Base-by-base conservation (phyloP, 495 filamentous ascomycete species). In the Daldinia bambusicola region DNA sequence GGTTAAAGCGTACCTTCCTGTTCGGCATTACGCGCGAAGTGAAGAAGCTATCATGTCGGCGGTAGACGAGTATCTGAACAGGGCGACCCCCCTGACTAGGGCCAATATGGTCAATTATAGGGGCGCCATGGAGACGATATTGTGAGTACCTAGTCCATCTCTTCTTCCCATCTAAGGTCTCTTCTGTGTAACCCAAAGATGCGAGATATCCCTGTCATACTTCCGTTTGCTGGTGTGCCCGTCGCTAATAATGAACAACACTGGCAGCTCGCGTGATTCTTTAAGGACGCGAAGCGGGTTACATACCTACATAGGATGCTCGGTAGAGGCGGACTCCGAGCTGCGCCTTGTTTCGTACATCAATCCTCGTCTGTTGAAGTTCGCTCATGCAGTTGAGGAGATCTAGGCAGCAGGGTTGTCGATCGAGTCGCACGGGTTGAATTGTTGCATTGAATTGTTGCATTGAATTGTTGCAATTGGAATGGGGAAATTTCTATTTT, bases 1-100 rank as follows among this genome's bases (percentile, higher is more conserved):
- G 22, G 58, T 50, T 12, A 61, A 61, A 16, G 31, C 40, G 32
- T 61, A 61, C 26, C 22, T 61, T 5, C 58, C 58, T 13, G 58
- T 61, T 34, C 58, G 58, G 58, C 58, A 61, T 13, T 61, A 61
- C 58, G 22, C 40, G 6, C 26, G 40, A 16, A 61, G n/a, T 16
- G 58, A 61, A 6, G 58, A 40, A 20, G 40, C 26, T 8, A 10
- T 61, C 26, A 61, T 61, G 20, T 55, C 51, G 13, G 22, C 51
- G 51, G 26, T 55, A 8, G 51, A 55, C 6, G 8, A 8, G 18
- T 20, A 48, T 48, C 16, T 48, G 43, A 12, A 16, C 1, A 20
- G 43, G 12, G 43, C 18, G 16, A 22, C 2, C 9, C 43, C 43
- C 43, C 43, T 48, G 43, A 20, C 43, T 22, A 48, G 10, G 20